These are phyloP conservation scores for Dissophora globulifera DNA, from an alignment of 192 early-diverging fungal genomes.

Conservation along the genomic window DNA sequence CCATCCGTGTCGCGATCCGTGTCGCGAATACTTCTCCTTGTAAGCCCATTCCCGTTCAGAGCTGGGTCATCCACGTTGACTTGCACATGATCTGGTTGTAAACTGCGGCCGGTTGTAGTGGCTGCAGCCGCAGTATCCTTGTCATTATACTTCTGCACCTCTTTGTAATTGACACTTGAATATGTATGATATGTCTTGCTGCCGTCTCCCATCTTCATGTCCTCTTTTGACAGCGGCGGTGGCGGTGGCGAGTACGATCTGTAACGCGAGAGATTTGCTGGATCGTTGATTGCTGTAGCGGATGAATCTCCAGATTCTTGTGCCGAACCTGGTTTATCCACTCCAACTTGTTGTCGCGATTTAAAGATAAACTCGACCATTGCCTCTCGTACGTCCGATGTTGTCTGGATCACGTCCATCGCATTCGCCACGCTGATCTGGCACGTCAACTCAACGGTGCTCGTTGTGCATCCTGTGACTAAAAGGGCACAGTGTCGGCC, in stretches of 20 bases:
- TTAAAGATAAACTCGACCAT: conserved; percentile 43
- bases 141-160: not conserved
- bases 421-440: conserved; percentile 46
- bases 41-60: not conserved
- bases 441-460: conserved; percentile 26
- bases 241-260: not conserved
- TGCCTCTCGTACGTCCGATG: conserved; percentile 41
- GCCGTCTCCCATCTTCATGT: conserved; percentile 41
- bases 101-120: not conserved
- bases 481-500: conserved; percentile 31
- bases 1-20: not conserved
- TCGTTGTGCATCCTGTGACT: conserved; percentile 19
- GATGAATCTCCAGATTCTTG: not conserved
- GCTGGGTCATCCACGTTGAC: conserved; percentile 15
- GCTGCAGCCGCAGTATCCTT: not conserved
- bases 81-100: conserved; percentile 12
- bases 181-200: conserved; percentile 24
- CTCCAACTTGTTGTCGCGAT: not conserved
- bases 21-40: conserved; percentile 11
- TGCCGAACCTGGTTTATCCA: no score
- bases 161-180: not conserved
- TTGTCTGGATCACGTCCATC: conserved; percentile 37
- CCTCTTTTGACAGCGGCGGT: conserved; percentile 35
- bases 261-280: not conserved
- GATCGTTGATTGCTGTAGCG: not conserved